phyloP scores from a whole-genome alignment of 441 rosid species.

The Corymbia citriodora region DNA sequence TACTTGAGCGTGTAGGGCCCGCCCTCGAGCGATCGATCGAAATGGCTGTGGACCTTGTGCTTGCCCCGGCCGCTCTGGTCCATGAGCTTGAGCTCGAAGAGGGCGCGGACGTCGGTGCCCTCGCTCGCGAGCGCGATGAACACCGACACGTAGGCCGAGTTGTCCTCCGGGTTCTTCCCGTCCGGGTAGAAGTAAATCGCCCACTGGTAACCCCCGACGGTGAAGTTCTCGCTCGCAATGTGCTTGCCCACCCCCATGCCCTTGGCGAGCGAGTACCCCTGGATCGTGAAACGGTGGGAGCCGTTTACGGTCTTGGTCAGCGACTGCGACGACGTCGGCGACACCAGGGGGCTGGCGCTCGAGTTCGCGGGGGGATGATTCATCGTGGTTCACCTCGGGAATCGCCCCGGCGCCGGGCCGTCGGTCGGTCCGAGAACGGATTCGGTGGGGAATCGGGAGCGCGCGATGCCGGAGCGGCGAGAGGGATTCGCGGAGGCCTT shows the following conservation, averaged over 20 bases:
- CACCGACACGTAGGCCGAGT: slow-evolving; percentile 74
- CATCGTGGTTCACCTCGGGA: background rate
- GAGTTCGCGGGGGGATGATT: background rate
- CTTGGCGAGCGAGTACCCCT: slow-evolving; percentile 85
- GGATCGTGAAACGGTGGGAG: slow-evolving; percentile 77
- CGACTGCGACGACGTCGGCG: slow-evolving; percentile 77
- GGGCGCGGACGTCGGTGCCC: slow-evolving; percentile 86
- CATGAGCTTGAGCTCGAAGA: slow-evolving; percentile 72
- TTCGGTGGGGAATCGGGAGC: background rate
- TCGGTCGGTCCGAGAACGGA: background rate
- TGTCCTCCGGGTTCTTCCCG: slow-evolving; percentile 84
- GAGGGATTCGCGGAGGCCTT: background rate
- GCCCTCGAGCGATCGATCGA: slow-evolving; percentile 84
- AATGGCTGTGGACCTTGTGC: slow-evolving; percentile 89
- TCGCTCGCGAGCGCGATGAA: slow-evolving; percentile 95
- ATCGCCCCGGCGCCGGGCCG: background rate
- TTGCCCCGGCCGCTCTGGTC: slow-evolving; percentile 87
- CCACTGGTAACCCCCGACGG: slow-evolving; percentile 84
- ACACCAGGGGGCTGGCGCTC: slow-evolving; percentile 20
- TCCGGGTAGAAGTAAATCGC: slow-evolving; percentile 90
- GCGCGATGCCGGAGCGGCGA: background rate
- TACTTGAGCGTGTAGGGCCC: slow-evolving; percentile 94
- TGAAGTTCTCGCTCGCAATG: slow-evolving; percentile 89
- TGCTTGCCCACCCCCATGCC: slow-evolving; percentile 87
- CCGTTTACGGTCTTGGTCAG: slow-evolving; percentile 84